Conservation (phyloP, 768 basidiomycete genomes). For the Chlorophyllum brunneum region DNA sequence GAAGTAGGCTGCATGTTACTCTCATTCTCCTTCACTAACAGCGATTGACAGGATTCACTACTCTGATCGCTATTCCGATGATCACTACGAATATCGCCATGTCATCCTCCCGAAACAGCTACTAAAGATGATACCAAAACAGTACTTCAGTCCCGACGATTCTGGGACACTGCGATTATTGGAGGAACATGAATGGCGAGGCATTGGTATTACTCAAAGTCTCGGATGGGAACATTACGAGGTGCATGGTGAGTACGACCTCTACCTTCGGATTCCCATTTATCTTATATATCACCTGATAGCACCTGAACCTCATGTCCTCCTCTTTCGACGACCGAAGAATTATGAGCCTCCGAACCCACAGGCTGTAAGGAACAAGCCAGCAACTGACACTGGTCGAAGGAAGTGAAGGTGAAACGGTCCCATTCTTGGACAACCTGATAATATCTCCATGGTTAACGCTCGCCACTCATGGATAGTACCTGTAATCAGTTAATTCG, state of each 20-base stretch:
- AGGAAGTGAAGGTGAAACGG: conserved; percentile 25
- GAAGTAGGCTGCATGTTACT: conserved; percentile 40
- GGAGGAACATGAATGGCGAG: conserved; percentile 89
- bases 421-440: background rate
- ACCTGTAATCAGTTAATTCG: conserved; percentile 1
- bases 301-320: conserved; percentile 93
- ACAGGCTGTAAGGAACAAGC: conserved; percentile 34
- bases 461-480: background rate
- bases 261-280: background rate
- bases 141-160: conserved; percentile 71
- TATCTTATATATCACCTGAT: conserved; percentile 7
- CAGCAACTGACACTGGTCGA: conserved; percentile 19
- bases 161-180: conserved; percentile 79
- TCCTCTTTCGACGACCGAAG: conserved; percentile 84
- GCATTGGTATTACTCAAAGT: conserved; percentile 94
- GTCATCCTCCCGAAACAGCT: conserved; percentile 95
- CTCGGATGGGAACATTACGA: conserved; percentile 97
- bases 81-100: conserved; percentile 92
- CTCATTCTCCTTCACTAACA: conserved; percentile 18
- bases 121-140: conserved; percentile 89
- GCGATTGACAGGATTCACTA: conserved; percentile 68
- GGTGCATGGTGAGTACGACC: conserved; percentile 74
- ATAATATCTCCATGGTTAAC: background rate
- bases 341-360: conserved; percentile 57
- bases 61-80: conserved; percentile 90